phyloP scores from a whole-genome alignment of 176 grass and related monocot species.

The Poa pratensis region DNA sequence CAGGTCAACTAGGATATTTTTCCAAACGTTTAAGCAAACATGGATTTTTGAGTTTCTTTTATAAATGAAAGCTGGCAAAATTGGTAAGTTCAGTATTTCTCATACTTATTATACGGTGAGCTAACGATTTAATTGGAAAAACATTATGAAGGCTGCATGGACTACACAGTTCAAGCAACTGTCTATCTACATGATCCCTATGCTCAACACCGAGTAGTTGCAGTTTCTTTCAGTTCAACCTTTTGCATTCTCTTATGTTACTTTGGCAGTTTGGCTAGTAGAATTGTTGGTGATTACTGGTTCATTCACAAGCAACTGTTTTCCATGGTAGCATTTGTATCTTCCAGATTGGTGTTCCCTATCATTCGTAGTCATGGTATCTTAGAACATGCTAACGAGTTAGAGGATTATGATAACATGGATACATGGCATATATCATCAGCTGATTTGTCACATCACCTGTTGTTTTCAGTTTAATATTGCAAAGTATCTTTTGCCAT shows the following conservation, averaged over 20 bases:
- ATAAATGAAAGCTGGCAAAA: background rate
- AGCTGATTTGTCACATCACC: slow-evolving; percentile 9
- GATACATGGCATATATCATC: slow-evolving; percentile 13
- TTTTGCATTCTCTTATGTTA: background rate
- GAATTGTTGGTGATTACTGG: background rate
- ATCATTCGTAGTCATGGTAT: background rate
- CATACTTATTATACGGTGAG: background rate
- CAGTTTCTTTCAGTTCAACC: background rate
- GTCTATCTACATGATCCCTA: background rate
- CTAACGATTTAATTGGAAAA: slow-evolving; percentile 1
- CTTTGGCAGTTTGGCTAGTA: background rate
- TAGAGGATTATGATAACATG: slow-evolving; percentile 15
- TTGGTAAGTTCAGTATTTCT: background rate
- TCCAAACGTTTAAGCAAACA: background rate
- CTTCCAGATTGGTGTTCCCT: background rate
- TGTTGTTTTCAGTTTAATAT: background rate
- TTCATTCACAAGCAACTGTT: background rate
- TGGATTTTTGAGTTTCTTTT: slow-evolving; percentile 6
- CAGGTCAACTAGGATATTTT: background rate
- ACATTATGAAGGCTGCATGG: background rate
- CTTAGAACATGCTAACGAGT: background rate
- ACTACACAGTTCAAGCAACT: slow-evolving; percentile 9
- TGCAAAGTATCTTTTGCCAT: slow-evolving; percentile 14
- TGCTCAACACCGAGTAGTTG: background rate
- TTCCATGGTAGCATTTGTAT: slow-evolving; percentile 17